phyloP scores from a whole-genome alignment of 257 asterid species.

The Solanum lycopersicoides region DNA sequence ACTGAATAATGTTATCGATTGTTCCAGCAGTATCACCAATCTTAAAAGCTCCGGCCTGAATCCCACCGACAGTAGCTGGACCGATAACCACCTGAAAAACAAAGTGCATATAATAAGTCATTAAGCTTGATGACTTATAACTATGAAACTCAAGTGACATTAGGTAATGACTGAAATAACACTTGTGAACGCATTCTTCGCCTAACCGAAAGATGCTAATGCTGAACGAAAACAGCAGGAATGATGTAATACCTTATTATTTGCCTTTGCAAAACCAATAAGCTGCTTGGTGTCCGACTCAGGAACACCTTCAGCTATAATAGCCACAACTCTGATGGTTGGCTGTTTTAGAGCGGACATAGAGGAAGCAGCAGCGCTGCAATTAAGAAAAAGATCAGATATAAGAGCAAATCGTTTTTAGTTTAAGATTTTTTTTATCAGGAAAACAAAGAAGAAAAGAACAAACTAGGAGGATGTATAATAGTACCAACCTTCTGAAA shows the following conservation, averaged over 20 bases:
- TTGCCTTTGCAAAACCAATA: slow-evolving; percentile 91
- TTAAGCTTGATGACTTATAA: not conserved
- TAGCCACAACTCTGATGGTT: slow-evolving; percentile 89
- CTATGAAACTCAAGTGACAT: not conserved
- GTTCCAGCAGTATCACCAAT: slow-evolving; percentile 99
- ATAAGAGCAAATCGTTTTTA: not conserved
- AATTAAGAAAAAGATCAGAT: slow-evolving; percentile 5
- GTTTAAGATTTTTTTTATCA: not conserved
- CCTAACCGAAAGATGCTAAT: not conserved
- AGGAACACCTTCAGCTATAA: slow-evolving; percentile 99
- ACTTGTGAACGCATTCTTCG: not conserved
- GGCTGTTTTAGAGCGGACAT: slow-evolving; percentile 97
- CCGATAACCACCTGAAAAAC: slow-evolving; percentile 74
- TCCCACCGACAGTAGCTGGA: slow-evolving; percentile 97
- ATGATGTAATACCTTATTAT: slow-evolving; percentile 61
- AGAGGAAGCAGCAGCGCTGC: slow-evolving; percentile 99
- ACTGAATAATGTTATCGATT: slow-evolving; percentile 81
- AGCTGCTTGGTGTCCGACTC: slow-evolving; percentile 91
- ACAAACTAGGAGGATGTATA: not conserved
- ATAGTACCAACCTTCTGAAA: slow-evolving; percentile 69
- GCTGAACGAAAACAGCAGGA: not conserved
- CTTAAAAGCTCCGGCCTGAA: slow-evolving; percentile 99
- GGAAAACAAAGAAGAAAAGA: not conserved
- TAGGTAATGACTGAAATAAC: not conserved
- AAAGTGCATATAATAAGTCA: not conserved